Evolutionary conservation across 129 eudicot genomes (phyloP).

Genomic region (Centrapalus pauciflorus): DNA sequence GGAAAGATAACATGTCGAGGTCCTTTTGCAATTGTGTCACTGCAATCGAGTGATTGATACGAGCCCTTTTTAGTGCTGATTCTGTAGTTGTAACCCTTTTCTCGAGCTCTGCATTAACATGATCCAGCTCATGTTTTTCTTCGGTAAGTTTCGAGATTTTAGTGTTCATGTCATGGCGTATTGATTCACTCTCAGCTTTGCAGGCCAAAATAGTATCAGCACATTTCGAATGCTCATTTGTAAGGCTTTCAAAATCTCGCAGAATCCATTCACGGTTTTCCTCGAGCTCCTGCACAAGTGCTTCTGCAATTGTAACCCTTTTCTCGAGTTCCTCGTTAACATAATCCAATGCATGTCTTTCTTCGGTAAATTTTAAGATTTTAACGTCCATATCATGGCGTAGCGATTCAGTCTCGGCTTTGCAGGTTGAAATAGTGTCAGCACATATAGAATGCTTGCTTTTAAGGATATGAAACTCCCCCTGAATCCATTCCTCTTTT

Average conservation of each 20-base stretch:
- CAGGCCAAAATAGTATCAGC: constrained; percentile 9
- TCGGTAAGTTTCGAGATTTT: neutral
- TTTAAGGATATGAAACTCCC: constrained; percentile 64
- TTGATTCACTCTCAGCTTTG: constrained; percentile 15
- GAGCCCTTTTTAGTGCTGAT: constrained; percentile 74
- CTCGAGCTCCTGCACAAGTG: constrained; percentile 22
- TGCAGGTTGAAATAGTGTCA: constrained; percentile 41
- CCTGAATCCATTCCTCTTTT: constrained; percentile 63
- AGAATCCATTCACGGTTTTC: constrained; percentile 11
- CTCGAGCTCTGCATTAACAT: constrained; percentile 66
- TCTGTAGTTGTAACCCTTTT: constrained; percentile 64
- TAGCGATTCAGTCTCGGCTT: constrained; percentile 55
- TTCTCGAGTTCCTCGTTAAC: constrained; percentile 69
- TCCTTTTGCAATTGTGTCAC: constrained; percentile 82
- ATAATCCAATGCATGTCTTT: constrained; percentile 45
- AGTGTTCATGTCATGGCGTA: constrained; percentile 2
- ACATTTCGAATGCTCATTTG: constrained; percentile 21
- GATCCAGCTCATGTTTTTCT: constrained; percentile 31
- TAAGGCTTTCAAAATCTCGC: constrained; percentile 3
- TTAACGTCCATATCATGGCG: constrained; percentile 50
- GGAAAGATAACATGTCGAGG: constrained; percentile 78
- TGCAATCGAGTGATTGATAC: constrained; percentile 81
- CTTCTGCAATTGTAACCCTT: constrained; percentile 52
- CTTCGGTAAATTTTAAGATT: constrained; percentile 41
- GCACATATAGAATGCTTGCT: constrained; percentile 70